Percentiles rank a stretch among this genome's conserved stretches.
phyloP scores from a whole-genome alignment of 371 early-diverging fungal genomes.

The Massospora cicadina region DNA sequence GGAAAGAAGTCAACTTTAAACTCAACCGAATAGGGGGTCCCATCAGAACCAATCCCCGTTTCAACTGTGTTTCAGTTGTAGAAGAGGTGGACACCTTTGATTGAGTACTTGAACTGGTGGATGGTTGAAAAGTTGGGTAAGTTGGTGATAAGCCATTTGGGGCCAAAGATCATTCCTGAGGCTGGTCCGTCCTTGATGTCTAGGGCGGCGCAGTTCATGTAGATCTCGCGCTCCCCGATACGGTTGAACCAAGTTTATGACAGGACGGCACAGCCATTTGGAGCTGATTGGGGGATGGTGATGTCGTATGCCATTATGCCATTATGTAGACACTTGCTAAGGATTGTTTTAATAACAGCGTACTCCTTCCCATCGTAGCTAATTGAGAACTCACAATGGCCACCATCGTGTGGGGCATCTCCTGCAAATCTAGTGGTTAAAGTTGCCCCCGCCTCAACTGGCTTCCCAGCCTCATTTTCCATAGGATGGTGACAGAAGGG shows the following conservation, averaged over 20 bases:
- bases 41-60: neutral
- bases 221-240: constrained; percentile 40
- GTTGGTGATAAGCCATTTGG: constrained; percentile 30
- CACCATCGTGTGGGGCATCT: constrained; percentile 6
- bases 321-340: constrained; percentile 2
- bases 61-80: neutral
- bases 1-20: neutral
- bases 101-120: constrained; percentile 16
- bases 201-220: constrained; percentile 46
- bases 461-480: neutral
- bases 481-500: neutral
- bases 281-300: constrained; percentile 20
- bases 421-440: constrained; percentile 14
- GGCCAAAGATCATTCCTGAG: constrained; percentile 19
- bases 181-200: constrained; percentile 17
- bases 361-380: constrained; percentile 8
- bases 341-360: constrained; percentile 7
- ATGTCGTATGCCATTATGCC: constrained; percentile 16
- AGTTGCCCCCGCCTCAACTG: constrained; percentile 16
- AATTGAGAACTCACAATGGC: constrained; percentile 11
- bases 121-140: constrained; percentile 18
- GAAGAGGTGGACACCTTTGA: neutral
- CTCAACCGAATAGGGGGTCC: neutral
- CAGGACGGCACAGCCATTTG: constrained; percentile 20
- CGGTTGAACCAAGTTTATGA: constrained; percentile 32